phyloP scores from a whole-genome alignment of 2,329 filamentous ascomycete species.

The Coniosporium tulheliwenetii region DNA sequence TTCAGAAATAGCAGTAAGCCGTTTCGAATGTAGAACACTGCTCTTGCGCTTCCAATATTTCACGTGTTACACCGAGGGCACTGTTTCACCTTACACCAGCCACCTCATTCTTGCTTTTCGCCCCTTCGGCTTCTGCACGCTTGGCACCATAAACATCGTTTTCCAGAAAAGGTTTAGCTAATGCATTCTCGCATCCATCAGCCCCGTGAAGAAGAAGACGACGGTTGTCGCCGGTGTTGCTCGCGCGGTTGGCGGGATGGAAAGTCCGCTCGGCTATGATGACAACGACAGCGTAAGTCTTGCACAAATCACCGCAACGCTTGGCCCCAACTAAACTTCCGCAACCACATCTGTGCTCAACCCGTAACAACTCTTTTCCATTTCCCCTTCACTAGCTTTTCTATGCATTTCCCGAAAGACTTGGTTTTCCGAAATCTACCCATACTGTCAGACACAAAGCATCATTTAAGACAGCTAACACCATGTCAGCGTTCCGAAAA shows the following conservation, averaged over 20 bases:
- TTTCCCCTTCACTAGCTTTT: not conserved
- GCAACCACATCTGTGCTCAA: too few relatives aligned
- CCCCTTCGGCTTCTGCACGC: too few relatives aligned
- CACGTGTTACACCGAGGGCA: too few relatives aligned
- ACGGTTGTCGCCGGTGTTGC: constrained; percentile 54
- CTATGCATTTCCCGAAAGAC: too few relatives aligned
- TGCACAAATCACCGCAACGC: constrained; percentile 13
- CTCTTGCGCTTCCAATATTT: too few relatives aligned
- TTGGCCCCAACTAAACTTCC: not conserved
- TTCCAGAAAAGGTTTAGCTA: not conserved
- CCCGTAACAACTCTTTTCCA: constrained; percentile 8
- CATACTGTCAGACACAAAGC: too few relatives aligned
- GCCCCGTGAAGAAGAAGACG: constrained; percentile 62
- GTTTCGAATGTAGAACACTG: too few relatives aligned
- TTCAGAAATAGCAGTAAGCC: not conserved
- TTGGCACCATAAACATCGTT: not conserved
- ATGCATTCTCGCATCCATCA: constrained; percentile 20
- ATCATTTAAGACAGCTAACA: too few relatives aligned
- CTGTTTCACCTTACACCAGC: too few relatives aligned
- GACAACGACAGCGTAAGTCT: constrained; percentile 37
- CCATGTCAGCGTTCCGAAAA: constrained; percentile 37
- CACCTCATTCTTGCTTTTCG: not conserved
- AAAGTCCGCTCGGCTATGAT: constrained; percentile 45
- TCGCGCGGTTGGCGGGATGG: constrained; percentile 47
- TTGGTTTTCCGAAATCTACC: too few relatives aligned